A percentile compares a stretch with the other conserved stretches of the same genome.
phyloP scores from a whole-genome alignment of 2,329 filamentous ascomycete genomes.

The Cercospora janseana region DNA sequence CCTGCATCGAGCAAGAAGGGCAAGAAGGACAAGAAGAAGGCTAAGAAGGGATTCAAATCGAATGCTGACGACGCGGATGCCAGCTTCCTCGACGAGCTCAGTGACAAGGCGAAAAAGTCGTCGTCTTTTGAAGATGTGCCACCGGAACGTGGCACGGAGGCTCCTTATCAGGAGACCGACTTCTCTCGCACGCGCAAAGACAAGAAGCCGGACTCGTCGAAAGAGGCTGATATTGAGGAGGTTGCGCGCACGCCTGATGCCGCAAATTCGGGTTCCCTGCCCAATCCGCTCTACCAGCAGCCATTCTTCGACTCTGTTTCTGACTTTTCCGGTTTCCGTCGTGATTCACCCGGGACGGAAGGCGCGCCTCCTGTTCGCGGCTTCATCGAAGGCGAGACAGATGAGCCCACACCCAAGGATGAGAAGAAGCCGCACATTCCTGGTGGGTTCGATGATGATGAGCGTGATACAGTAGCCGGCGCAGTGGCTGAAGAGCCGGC shows the following conservation, averaged over 20 bases:
- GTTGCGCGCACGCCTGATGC: slow-evolving; percentile 11
- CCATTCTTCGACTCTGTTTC: slow-evolving; percentile 46
- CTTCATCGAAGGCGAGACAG: slow-evolving; percentile 46
- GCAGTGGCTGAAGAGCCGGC: slow-evolving; percentile 21
- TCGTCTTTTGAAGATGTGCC: slow-evolving; percentile 8
- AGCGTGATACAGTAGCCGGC: slow-evolving; percentile 3
- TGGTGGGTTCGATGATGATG: slow-evolving; percentile 55
- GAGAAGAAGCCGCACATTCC: slow-evolving; percentile 56
- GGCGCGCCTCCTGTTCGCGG: slow-evolving; percentile 36
- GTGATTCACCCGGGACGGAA: slow-evolving; percentile 36
- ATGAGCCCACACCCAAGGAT: slow-evolving; percentile 57
- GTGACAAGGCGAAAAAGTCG: slow-evolving; percentile 2
- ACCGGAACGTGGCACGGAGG: slow-evolving; percentile 4
- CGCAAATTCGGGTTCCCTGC: neutral
- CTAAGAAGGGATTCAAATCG: slow-evolving; percentile 16
- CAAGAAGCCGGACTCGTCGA: slow-evolving; percentile 8
- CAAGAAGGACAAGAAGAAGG: slow-evolving; percentile 46
- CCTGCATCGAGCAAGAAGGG: slow-evolving; percentile 30
- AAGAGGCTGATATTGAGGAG: slow-evolving; percentile 18
- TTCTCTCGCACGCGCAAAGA: slow-evolving; percentile 17
- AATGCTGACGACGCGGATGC: slow-evolving; percentile 10
- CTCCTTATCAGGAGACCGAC: slow-evolving; percentile 7
- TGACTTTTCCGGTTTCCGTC: slow-evolving; percentile 36
- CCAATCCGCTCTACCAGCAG: slow-evolving; percentile 31
- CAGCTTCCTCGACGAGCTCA: slow-evolving; percentile 11